A percentile compares a stretch with the other conserved stretches of the same genome.
These are phyloP conservation scores for Haematococcus sp. DNA, from an alignment of 139 green algal species.

Conservation along the genomic window DNA sequence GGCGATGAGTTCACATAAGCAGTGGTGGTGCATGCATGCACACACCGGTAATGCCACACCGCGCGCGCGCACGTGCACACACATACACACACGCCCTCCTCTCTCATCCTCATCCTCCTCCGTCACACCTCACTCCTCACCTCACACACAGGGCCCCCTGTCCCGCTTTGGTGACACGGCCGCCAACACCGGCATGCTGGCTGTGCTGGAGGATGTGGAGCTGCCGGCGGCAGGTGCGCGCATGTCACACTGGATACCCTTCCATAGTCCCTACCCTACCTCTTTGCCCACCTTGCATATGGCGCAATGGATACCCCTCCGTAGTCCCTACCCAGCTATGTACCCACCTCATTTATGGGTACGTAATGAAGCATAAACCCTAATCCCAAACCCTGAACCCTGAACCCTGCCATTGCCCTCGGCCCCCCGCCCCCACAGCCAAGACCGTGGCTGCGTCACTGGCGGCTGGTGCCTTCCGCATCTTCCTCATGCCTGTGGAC, in stretches of 20 bases:
- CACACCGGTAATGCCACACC: neutral
- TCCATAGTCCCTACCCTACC: no score
- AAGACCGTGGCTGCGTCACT: slow-evolving; percentile 78
- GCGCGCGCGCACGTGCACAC: neutral
- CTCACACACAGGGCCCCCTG: slow-evolving; percentile 86
- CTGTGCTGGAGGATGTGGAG: slow-evolving; percentile 71
- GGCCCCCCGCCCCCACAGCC: slow-evolving; percentile 14
- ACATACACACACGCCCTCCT: neutral
- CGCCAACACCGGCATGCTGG: slow-evolving; percentile 86
- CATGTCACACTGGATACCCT: no score
- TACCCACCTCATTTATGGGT: no score
- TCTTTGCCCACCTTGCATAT: no score
- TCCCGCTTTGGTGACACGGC: slow-evolving; percentile 92
- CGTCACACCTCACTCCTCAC: no score
- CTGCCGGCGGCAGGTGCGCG: slow-evolving; percentile 24
- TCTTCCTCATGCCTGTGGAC: slow-evolving; percentile 91
- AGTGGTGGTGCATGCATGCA: no score
- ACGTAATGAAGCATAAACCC: no score
- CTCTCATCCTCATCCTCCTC: no score
- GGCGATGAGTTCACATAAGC: neutral
- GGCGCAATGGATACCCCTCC: no score
- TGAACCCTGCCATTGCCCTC: no score
- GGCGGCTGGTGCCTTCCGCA: slow-evolving; percentile 74
- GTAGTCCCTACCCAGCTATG: no score
- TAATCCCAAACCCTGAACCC: no score